Conservation (phyloP, 192 early-diverging fungal species). For the Helicostylum pulchrum region DNA sequence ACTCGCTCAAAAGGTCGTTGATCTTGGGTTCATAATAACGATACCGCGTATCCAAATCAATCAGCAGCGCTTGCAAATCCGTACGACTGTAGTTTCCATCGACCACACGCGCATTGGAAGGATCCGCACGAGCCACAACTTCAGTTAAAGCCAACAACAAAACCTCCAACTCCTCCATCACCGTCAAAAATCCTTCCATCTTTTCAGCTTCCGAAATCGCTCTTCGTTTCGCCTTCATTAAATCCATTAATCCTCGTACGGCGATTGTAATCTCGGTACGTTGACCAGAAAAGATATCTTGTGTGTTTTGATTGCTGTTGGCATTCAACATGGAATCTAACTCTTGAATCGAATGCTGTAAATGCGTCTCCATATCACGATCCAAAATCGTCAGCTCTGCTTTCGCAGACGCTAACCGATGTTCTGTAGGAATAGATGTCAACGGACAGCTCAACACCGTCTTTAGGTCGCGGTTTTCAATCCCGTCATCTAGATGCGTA, state of each 20-base stretch:
- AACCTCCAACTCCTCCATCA: slow-evolving; percentile 40
- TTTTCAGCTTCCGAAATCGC: slow-evolving; percentile 37
- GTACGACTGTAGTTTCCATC: slow-evolving; percentile 15
- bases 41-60: slow-evolving; percentile 43
- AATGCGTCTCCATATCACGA: slow-evolving; percentile 29
- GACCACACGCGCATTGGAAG: slow-evolving; percentile 11
- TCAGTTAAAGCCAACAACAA: slow-evolving; percentile 38
- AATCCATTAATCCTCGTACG: slow-evolving; percentile 26
- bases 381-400: slow-evolving; percentile 29
- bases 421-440: slow-evolving; percentile 26
- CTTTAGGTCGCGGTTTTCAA: slow-evolving; percentile 15
- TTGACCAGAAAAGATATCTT: slow-evolving; percentile 33
- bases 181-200: slow-evolving; percentile 36
- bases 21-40: slow-evolving; percentile 45
- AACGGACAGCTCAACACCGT: slow-evolving; percentile 28
- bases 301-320: slow-evolving; percentile 5
- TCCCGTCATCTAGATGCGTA: background rate
- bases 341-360: slow-evolving; percentile 27
- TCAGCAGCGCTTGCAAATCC: slow-evolving; percentile 38
- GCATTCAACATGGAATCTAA: slow-evolving; percentile 32
- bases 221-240: slow-evolving; percentile 38
- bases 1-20: slow-evolving; percentile 32
- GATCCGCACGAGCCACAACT: slow-evolving; percentile 31
- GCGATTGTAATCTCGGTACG: slow-evolving; percentile 36
- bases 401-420: slow-evolving; percentile 21